Evolutionary conservation across 148 eudicot genomes (phyloP), one percentile per base, ranked within the genome.

Genomic region (Rheum nobile): DNA sequence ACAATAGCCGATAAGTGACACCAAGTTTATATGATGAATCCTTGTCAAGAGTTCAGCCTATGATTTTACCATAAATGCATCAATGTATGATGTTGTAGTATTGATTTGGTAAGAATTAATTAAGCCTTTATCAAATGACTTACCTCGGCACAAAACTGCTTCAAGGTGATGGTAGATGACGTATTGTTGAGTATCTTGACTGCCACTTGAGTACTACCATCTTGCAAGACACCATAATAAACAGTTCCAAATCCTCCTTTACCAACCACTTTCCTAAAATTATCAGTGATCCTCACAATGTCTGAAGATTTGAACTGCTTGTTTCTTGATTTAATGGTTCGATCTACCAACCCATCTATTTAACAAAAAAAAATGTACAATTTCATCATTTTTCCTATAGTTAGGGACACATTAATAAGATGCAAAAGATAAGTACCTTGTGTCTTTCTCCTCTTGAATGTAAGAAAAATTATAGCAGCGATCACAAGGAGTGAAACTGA

Each of bases 21-120:
- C 86, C 63, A 84, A 77, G 71, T 86, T 84, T 47, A 80, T 81
- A 74, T 86, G 89, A 13, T 77, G 80, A 75, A 86, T 80, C 32
- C 73, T 75, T 38, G 80, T 75, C 3, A 86, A 78, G 35, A 84
- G 84, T 32, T 77, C 79, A n/a, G 82, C 80, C 83, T 86, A 81
- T n/a, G n/a, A n/a, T n/a, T n/a, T n/a, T n/a, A n/a, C n/a, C n/a
- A n/a, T n/a, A n/a, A n/a, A n/a, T n/a, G n/a, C n/a, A n/a, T n/a
- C n/a, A n/a, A n/a, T n/a, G n/a, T n/a, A n/a, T n/a, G n/a, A n/a
- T n/a, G n/a, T n/a, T n/a, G n/a, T 38, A 63, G 71, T 67, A 12
- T n/a, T 35, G 31, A 39, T 72, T 65, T 48, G 24, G 0, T 48
- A 17, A 48, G 3, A 46, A n/a, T n/a, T n/a, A n/a, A n/a, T n/a